These are phyloP conservation scores for Melaleuca alternifolia DNA, from an alignment of 345 rosid genomes.

Conservation along the genomic window DNA sequence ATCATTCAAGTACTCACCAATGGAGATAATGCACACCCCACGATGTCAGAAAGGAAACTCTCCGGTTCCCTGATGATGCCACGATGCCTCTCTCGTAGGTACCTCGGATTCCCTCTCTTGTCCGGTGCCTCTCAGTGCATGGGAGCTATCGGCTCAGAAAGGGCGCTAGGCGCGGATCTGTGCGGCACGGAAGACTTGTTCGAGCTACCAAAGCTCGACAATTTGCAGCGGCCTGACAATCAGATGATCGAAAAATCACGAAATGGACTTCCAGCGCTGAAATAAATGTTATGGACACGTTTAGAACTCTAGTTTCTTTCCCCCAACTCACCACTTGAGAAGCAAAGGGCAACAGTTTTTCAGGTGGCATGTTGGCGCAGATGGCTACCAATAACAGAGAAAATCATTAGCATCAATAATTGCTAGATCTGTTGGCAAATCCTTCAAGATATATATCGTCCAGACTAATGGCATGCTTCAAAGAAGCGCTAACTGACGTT, in stretches of 20 bases:
- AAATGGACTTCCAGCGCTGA: background rate
- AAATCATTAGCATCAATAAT: background rate
- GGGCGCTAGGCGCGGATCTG: conserved; percentile 41
- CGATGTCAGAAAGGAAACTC: background rate
- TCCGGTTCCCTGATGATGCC: background rate
- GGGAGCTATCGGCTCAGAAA: conserved; percentile 5
- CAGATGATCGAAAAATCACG: background rate
- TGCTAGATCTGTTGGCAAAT: background rate
- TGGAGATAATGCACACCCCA: background rate
- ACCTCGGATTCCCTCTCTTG: background rate
- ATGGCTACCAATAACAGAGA: conserved; percentile 24
- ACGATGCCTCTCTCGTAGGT: background rate
- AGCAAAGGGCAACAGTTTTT: conserved; percentile 70
- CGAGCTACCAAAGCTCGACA: conserved; percentile 87
- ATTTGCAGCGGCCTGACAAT: conserved; percentile 56
- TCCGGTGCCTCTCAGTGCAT: background rate
- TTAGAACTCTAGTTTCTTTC: background rate
- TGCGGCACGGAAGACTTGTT: conserved; percentile 45
- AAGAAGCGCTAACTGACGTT: background rate
- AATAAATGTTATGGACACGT: background rate
- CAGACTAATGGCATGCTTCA: background rate
- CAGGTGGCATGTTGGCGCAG: conserved; percentile 49
- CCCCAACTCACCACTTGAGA: conserved; percentile 59
- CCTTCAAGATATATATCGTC: background rate
- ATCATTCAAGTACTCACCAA: background rate